A percentile compares a stretch with the other conserved stretches of the same genome.
phyloP scores from a whole-genome alignment of 2,329 filamentous ascomycete genomes.

The Arthrobotrys sphaeroides region DNA sequence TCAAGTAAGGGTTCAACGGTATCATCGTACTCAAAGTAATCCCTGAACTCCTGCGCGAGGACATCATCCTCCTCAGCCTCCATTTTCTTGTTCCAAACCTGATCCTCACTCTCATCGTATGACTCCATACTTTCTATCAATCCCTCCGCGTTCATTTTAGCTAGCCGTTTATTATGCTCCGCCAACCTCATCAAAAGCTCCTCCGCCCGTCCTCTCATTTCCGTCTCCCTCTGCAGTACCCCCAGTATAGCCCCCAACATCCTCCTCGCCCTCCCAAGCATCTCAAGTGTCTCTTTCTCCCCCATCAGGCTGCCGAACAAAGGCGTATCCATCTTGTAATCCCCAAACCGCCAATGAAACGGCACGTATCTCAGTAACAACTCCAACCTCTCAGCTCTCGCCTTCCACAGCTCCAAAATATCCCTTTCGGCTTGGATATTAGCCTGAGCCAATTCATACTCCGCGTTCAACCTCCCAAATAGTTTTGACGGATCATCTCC shows the following conservation, averaged over 20 bases:
- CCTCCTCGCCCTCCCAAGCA: neutral
- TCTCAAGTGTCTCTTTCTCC: neutral
- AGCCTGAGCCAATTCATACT: slow-evolving; percentile 13
- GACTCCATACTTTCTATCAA: too few relatives aligned
- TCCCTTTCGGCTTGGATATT: neutral
- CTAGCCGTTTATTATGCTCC: too few relatives aligned
- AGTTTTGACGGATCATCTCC: neutral
- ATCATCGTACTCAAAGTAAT: neutral
- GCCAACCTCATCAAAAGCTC: neutral
- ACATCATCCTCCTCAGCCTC: too few relatives aligned
- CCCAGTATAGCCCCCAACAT: neutral
- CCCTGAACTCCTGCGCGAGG: too few relatives aligned
- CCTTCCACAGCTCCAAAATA: neutral
- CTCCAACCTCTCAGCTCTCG: neutral
- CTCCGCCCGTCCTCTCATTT: neutral
- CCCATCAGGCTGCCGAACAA: neutral
- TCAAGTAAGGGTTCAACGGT: too few relatives aligned
- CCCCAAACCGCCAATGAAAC: neutral
- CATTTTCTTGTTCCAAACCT: too few relatives aligned
- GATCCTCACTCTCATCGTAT: too few relatives aligned
- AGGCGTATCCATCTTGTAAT: neutral
- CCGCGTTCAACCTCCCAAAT: slow-evolving; percentile 10
- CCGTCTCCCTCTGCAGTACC: neutral
- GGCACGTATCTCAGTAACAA: neutral
- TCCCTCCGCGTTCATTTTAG: too few relatives aligned